Evolutionary conservation across 1,284 basidiomycete species (phyloP).

Genomic region (Pseudozyma sp.): DNA sequence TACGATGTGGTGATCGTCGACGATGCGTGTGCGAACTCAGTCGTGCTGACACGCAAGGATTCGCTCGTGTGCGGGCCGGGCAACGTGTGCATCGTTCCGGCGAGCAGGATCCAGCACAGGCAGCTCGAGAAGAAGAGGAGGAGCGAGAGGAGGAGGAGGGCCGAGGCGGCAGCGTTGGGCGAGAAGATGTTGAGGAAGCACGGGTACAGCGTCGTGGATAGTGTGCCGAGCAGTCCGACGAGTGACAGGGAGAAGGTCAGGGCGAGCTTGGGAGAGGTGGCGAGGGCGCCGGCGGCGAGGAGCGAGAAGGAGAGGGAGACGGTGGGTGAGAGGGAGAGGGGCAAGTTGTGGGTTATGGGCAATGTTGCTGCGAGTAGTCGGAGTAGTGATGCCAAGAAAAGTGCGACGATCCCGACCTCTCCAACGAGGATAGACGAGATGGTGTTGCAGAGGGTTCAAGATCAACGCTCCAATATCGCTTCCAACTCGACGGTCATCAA

Average conservation of each 20-base stretch:
- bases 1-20: slow-evolving; percentile 35
- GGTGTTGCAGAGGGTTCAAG: slow-evolving; percentile 15
- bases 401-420: background rate
- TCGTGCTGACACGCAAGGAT: background rate
- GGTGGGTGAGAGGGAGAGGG: slow-evolving; percentile 27
- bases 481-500: slow-evolving; percentile 1
- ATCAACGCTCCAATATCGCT: background rate
- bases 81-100: slow-evolving; percentile 41
- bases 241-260: slow-evolving; percentile 2
- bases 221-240: slow-evolving; percentile 6
- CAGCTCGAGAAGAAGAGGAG: slow-evolving; percentile 29
- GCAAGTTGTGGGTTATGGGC: slow-evolving; percentile 44
- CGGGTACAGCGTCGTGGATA: slow-evolving; percentile 5
- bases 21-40: background rate
- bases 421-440: slow-evolving; percentile 10
- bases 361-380: slow-evolving; percentile 13
- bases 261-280: slow-evolving; percentile 16
- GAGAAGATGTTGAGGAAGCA: slow-evolving; percentile 7
- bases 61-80: slow-evolving; percentile 26
- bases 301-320: slow-evolving; percentile 25
- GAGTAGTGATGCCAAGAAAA: too few relatives aligned
- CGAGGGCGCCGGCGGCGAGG: slow-evolving; percentile 13
- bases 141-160: slow-evolving; percentile 35
- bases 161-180: slow-evolving; percentile 39
- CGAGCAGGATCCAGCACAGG: slow-evolving; percentile 10